These are phyloP conservation scores for Thermomyces lanuginosus DNA, from an alignment of 2,329 filamentous ascomycete species.

Conservation along the genomic window DNA sequence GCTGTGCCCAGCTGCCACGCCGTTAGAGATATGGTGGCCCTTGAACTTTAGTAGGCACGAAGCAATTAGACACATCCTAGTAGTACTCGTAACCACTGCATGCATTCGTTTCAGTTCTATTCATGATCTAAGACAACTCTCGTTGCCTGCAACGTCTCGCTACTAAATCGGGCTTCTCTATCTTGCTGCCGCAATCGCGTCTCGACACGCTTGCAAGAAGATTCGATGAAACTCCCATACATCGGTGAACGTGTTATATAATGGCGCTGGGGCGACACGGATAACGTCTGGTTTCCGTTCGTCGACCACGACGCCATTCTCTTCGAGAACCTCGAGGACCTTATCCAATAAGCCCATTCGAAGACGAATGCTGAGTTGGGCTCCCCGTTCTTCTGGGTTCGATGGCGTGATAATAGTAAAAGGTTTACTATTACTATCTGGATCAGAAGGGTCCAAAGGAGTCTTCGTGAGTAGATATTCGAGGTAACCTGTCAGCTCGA, in stretches of 20 bases:
- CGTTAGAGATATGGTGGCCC: no score
- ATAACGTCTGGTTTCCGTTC: slow-evolving; percentile 77
- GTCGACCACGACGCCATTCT: slow-evolving; percentile 58
- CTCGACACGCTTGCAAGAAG: slow-evolving; percentile 34
- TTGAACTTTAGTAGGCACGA: no score
- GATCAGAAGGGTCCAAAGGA: slow-evolving; percentile 14
- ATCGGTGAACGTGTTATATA: slow-evolving; percentile 70
- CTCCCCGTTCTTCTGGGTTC: slow-evolving; percentile 52
- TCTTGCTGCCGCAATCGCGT: slow-evolving; percentile 11
- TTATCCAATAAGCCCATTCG: slow-evolving; percentile 52
- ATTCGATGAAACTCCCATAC: slow-evolving; percentile 45
- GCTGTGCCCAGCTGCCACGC: no score
- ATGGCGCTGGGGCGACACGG: slow-evolving; percentile 62
- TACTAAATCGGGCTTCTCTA: background rate
- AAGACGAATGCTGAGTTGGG: slow-evolving; percentile 62
- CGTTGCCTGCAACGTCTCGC: no score
- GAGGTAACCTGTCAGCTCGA: slow-evolving; percentile 60
- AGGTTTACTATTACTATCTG: slow-evolving; percentile 18
- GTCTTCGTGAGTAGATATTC: slow-evolving; percentile 44
- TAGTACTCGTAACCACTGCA: no score
- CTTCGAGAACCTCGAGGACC: slow-evolving; percentile 47
- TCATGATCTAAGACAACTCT: no score
- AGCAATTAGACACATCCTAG: no score
- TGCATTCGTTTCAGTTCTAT: no score
- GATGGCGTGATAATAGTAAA: slow-evolving; percentile 54